phyloP scores from a whole-genome alignment of 441 rosid species.

The Melastoma candidum region DNA sequence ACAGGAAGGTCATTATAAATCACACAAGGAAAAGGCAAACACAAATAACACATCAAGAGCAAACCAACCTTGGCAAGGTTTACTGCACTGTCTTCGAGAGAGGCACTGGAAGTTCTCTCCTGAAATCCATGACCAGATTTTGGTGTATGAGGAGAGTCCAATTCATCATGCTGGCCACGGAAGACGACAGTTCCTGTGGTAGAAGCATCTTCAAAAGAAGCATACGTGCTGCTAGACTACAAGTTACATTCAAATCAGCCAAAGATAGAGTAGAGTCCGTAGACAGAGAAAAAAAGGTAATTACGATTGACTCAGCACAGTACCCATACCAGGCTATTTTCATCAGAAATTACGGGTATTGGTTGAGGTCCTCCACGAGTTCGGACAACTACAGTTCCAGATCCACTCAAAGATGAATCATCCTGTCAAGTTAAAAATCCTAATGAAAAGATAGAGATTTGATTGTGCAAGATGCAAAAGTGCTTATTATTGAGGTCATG shows the following conservation, averaged over 20 bases:
- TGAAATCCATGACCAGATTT: conserved; percentile 77
- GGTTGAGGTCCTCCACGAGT: conserved; percentile 65
- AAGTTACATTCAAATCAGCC: conserved; percentile 31
- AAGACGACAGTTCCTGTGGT: conserved; percentile 90
- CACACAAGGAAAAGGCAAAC: neutral
- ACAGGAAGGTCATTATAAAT: too few species aligned
- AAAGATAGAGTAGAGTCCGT: conserved; percentile 11
- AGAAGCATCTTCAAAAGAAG: conserved; percentile 82
- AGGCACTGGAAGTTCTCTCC: conserved; percentile 82
- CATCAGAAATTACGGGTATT: conserved; percentile 48
- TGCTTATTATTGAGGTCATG: too few species aligned
- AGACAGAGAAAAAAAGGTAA: neutral
- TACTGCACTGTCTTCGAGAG: conserved; percentile 72
- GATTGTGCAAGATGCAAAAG: too few species aligned
- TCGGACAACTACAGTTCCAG: conserved; percentile 90
- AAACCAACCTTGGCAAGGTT: conserved; percentile 82
- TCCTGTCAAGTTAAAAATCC: conserved; percentile 35
- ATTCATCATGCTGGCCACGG: conserved; percentile 76
- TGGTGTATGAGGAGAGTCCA: conserved; percentile 80
- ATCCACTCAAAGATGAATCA: conserved; percentile 54
- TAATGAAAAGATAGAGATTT: too few species aligned
- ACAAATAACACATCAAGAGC: conserved; percentile 3
- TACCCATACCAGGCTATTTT: conserved; percentile 42
- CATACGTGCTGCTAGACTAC: conserved; percentile 62
- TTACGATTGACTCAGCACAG: conserved; percentile 9